Evolutionary conservation across 192 early-diverging fungal genomes (phyloP), one percentile per base, ranked within the genome.

Genomic region (Coemansia sp.): DNA sequence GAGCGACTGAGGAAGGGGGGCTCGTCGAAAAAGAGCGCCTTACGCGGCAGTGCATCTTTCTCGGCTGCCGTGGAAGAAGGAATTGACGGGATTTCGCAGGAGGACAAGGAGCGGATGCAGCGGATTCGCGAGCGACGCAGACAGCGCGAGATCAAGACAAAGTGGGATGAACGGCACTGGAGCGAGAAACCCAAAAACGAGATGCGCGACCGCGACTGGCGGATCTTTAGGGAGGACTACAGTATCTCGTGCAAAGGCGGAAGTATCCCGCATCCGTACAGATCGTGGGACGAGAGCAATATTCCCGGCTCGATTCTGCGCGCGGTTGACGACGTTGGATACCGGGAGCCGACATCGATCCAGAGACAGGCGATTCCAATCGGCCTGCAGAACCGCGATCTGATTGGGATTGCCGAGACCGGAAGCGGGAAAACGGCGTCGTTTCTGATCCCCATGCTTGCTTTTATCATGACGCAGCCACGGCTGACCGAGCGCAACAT

Each of bases 221-320:
- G 98, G 77, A 99, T 99, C 61, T 98, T 99, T 81, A 96, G 95
- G 66, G 98, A 99, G 77, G 98, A 99, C 71, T 98, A 92, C 78
- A 94, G 91, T 71, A 99, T 99, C 56, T 83, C 95, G 6, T 94
- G 91, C 71, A 97, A 97, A 83, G 98, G 95, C 85, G 87, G 93
- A 52, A 83, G 87, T 56, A 93, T 97, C 64, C 98, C 96, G 49
- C 85, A 89, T 57, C 95, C 98, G 16, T 86, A 97, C 21, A 87
- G 98, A 49, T 86, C 84, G 19, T 99, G 98, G 98, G 65, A 53
- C 13, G 98, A 99, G 74, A 92, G 94, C 49, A 72, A 63, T 43
- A 80, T 99, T 5, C 91, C 92, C 0, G 64, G 72, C 21, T 68
- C 67, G 13, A 87, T 99, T 23, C 72, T 97, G 42, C 84, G 86